Percentiles rank a stretch among this genome's conserved stretches.
Evolutionary conservation across 1,284 basidiomycete species (phyloP).

Genomic region (Melanopsichium pennsylvanicum): DNA sequence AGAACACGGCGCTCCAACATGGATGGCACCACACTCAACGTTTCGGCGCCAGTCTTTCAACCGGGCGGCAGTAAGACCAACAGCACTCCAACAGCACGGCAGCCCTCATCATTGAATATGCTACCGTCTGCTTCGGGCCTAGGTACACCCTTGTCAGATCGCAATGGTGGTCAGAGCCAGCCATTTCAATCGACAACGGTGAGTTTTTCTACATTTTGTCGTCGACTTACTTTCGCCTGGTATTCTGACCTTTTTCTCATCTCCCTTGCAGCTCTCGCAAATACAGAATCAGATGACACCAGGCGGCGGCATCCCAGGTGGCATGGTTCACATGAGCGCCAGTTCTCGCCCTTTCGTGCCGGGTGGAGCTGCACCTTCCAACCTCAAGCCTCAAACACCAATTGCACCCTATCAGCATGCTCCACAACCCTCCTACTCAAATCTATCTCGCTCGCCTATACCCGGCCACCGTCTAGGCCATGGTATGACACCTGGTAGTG

Average conservation of each 20-base stretch:
- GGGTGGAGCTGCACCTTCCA: neutral
- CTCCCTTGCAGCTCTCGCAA: slow-evolving; percentile 31
- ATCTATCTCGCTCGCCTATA: slow-evolving; percentile 14
- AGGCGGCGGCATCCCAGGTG: slow-evolving; percentile 9
- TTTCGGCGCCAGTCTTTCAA: slow-evolving; percentile 33
- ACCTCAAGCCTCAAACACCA: slow-evolving; percentile 15
- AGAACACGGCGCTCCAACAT: slow-evolving; percentile 9
- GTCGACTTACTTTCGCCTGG: too few relatives aligned
- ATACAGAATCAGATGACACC: slow-evolving; percentile 39
- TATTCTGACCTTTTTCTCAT: too few relatives aligned
- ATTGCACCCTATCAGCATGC: slow-evolving; percentile 2
- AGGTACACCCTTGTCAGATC: neutral
- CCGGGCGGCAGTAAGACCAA: slow-evolving; percentile 5
- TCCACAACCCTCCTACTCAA: neutral
- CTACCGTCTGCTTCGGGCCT: neutral
- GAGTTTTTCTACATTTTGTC: neutral
- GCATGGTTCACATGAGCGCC: slow-evolving; percentile 25
- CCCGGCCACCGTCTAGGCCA: slow-evolving; percentile 22
- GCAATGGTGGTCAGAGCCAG: neutral
- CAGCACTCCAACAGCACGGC: neutral
- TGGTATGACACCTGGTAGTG: slow-evolving; percentile 27
- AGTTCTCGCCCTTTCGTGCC: slow-evolving; percentile 36
- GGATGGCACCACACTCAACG: slow-evolving; percentile 34
- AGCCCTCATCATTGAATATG: slow-evolving; percentile 8
- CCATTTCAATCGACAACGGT: slow-evolving; percentile 2